Conservation (phyloP, 768 basidiomycete genomes). For the Terana coerulea region DNA sequence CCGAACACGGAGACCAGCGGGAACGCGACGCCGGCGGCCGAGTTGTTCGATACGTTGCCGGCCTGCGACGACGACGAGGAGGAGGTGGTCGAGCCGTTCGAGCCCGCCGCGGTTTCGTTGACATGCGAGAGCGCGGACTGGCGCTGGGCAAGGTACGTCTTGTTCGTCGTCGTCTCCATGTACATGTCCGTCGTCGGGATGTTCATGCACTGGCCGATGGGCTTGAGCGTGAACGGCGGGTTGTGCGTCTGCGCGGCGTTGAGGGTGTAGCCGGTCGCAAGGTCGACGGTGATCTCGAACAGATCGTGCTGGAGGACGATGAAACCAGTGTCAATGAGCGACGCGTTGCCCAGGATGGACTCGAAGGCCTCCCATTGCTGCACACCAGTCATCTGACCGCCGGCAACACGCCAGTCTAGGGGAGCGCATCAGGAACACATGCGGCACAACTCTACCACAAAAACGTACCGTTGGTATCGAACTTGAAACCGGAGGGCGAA, state of each 20-base stretch:
- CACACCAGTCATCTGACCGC: constrained; percentile 64
- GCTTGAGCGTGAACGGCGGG: constrained; percentile 62
- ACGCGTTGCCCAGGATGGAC: constrained; percentile 66
- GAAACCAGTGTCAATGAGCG: constrained; percentile 65
- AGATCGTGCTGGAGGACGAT: constrained; percentile 89
- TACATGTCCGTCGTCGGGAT: constrained; percentile 69
- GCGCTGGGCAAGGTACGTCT: constrained; percentile 54
- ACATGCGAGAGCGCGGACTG: constrained; percentile 23
- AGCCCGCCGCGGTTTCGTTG: constrained; percentile 6
- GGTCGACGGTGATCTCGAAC: constrained; percentile 79
- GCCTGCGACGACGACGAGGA: not conserved
- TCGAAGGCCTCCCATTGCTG: constrained; percentile 68
- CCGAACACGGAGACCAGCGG: constrained; percentile 7
- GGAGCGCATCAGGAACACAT: constrained; percentile 4
- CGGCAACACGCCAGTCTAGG: constrained; percentile 84
- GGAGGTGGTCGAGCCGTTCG: constrained; percentile 1
- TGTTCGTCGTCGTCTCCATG: constrained; percentile 76
- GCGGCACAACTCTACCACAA: constrained; percentile 8
- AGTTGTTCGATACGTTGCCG: not conserved
- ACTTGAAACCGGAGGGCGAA: constrained; percentile 47
- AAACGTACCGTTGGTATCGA: constrained; percentile 67
- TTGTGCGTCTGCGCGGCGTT: constrained; percentile 65
- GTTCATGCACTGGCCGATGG: constrained; percentile 75
- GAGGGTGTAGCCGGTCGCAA: constrained; percentile 85
- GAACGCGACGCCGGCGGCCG: constrained; percentile 4